A percentile compares a stretch with the other conserved stretches of the same genome.
Conservation (phyloP, 768 basidiomycete genomes). For the Mycena amicta region DNA sequence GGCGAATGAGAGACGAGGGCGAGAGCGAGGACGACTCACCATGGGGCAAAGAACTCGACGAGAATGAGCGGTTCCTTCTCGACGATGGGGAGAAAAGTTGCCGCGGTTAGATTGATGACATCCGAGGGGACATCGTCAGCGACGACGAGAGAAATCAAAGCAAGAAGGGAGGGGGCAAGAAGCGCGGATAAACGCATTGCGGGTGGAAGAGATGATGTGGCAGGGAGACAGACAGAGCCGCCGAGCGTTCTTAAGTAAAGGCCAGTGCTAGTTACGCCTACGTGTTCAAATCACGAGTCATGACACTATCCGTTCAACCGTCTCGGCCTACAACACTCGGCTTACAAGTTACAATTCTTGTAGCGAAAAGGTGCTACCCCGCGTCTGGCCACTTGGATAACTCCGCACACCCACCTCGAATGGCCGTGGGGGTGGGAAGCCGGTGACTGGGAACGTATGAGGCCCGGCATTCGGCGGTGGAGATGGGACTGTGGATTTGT, state of each 20-base stretch:
- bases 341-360: conserved; percentile 12
- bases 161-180: conserved; percentile 55
- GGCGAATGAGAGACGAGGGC: neutral
- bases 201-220: conserved; percentile 27
- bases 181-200: conserved; percentile 70
- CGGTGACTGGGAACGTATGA: conserved; percentile 74
- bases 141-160: conserved; percentile 50
- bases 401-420: conserved; percentile 53
- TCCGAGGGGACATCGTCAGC: conserved; percentile 70
- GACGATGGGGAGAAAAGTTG: conserved; percentile 69
- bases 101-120: conserved; percentile 74
- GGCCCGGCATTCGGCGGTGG: conserved; percentile 63
- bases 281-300: too few species aligned
- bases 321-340: conserved; percentile 1
- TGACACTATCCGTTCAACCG: neutral
- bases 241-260: too few species aligned
- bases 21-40: conserved; percentile 42
- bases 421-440: conserved; percentile 76
- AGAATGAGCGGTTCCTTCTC: conserved; percentile 32
- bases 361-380: conserved; percentile 74
- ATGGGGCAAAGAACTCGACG: conserved; percentile 95
- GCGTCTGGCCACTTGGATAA: conserved; percentile 67
- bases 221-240: conserved; percentile 49
- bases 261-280: too few species aligned
- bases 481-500: conserved; percentile 47